Base-by-base conservation (phyloP, 441 rosid genomes). In the Eugenia klotzschiana region DNA sequence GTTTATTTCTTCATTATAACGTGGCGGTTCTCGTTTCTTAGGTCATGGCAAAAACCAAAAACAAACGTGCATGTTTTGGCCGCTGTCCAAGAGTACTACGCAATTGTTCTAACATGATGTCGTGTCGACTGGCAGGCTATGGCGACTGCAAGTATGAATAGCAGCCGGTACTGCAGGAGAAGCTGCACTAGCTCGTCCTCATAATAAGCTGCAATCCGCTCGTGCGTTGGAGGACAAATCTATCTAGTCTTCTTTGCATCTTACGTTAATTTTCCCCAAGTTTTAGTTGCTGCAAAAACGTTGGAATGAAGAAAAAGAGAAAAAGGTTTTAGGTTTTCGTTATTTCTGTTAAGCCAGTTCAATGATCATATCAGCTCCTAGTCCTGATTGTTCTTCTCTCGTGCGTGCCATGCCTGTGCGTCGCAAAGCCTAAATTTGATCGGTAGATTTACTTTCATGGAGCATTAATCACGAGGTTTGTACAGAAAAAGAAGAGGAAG, bases 71-170 rank as follows among this genome's bases (percentile, higher is more conserved):
- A 10, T 8, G 5, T n/a, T 11, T 10, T 41, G 16, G 69, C 9
- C 9, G 52, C 20, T 43, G 11, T 10, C 20, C 40, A 37, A 14
- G 25, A 22, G 23, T 43, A 13, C 11, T 43, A 13, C 11, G 72
- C 37, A 83, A 20, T 26, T 27, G n/a, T 13, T 49, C n/a, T 51
- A 25, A 15, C 73, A 14, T 20, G 37, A 79, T 13, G 40, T 56
- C 23, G 6, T 43, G 50, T 64, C 20, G 53, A 41, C 22, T 22
- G 87, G 87, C 89, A 89, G 91, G 91, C 87, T 89, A 85, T 82
- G 81, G 27, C 22, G 52, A 83, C 83, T 89, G 91, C 87, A 79
- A 79, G 51, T 89, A 89, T 37, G 79, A 73, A 25, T 87, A 79
- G 27, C 49, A 80, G 27, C 79, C 33, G 16, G 33, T 8, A 18